phyloP scores from a whole-genome alignment of 331 rosid genomes.

The Rhamnella rubrinervis region DNA sequence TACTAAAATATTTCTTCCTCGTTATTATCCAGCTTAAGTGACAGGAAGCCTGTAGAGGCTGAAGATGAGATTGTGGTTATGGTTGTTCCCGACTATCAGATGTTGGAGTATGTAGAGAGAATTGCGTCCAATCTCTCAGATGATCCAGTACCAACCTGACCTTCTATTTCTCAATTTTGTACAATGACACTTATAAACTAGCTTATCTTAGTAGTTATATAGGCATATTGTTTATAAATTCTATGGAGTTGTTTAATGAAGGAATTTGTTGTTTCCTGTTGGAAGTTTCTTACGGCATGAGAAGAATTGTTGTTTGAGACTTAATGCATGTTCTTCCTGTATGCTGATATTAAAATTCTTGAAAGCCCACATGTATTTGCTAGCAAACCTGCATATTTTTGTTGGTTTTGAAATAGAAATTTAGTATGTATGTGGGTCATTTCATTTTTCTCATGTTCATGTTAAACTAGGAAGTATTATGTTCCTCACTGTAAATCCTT shows the following conservation, averaged over 20 bases:
- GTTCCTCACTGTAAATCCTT: neutral
- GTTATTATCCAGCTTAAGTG: conserved; percentile 69
- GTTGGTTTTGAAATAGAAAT: neutral
- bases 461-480: conserved; percentile 3
- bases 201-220: no score
- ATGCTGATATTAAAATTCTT: no score
- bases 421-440: neutral
- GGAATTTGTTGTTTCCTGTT: no score
- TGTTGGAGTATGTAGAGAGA: conserved; percentile 86
- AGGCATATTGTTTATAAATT: no score
- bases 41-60: conserved; percentile 69
- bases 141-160: conserved; percentile 62
- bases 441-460: conserved; percentile 3
- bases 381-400: conserved; percentile 15
- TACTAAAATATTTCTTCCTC: neutral
- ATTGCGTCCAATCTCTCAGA: conserved; percentile 81
- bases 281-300: no score
- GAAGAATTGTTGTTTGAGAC: no score
- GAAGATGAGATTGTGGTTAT: conserved; percentile 93
- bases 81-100: conserved; percentile 95
- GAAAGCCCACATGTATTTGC: no score
- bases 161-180: conserved; percentile 1
- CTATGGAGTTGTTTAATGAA: no score
- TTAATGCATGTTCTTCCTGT: no score
- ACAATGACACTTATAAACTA: no score